Conservation (phyloP, 768 basidiomycete genomes). For the Trametes cinnabarina region DNA sequence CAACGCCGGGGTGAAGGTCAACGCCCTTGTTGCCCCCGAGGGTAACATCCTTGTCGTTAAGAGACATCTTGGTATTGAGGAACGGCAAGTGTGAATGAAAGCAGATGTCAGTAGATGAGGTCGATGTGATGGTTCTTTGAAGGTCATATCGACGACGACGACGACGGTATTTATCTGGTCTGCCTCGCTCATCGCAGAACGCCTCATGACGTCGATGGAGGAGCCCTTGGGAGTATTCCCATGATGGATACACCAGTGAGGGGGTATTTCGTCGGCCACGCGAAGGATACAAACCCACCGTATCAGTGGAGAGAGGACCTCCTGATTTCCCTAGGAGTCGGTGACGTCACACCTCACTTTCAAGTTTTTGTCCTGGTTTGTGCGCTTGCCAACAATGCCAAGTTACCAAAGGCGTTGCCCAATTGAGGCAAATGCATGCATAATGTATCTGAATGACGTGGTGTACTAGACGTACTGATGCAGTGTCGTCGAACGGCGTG, state of each 20-base stretch:
- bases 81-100: neutral
- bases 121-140: neutral
- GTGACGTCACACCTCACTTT: no score
- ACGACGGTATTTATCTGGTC: neutral
- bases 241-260: neutral
- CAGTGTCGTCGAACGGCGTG: no score
- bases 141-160: neutral
- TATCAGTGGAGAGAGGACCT: no score
- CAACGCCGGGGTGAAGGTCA: slow-evolving; percentile 42
- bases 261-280: neutral
- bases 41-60: slow-evolving; percentile 31
- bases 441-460: no score
- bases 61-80: slow-evolving; percentile 34
- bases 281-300: no score
- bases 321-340: no score
- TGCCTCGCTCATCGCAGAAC: neutral
- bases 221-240: neutral
- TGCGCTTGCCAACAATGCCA: no score
- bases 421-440: no score
- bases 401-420: no score
- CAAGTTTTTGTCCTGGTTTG: no score
- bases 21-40: slow-evolving; percentile 32
- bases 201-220: neutral
- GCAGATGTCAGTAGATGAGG: neutral
- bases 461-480: no score